A percentile compares a stretch with the other conserved stretches of the same genome.
These are phyloP conservation scores for Sarocladiaceae sp. DNA, from an alignment of 2,329 filamentous ascomycete genomes.

Conservation along the genomic window DNA sequence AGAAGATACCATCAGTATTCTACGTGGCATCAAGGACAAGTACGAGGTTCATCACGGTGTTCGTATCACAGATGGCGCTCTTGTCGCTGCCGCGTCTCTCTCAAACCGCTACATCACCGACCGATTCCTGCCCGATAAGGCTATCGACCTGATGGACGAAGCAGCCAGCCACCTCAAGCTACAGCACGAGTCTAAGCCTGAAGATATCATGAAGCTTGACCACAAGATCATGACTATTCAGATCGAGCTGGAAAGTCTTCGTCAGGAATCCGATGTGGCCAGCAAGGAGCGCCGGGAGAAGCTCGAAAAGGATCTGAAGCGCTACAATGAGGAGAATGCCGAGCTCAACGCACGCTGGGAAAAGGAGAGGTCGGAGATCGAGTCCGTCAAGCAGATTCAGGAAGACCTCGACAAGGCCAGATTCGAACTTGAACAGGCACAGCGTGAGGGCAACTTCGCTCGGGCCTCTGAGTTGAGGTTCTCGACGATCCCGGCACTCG, in stretches of 20 bases:
- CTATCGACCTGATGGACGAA: slow-evolving; percentile 94
- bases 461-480: slow-evolving; percentile 89
- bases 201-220: slow-evolving; percentile 86
- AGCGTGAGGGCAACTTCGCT: slow-evolving; percentile 81
- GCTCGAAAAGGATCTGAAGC: slow-evolving; percentile 69
- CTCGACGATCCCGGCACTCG: slow-evolving; percentile 74
- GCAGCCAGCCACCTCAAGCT: slow-evolving; percentile 83
- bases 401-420: slow-evolving; percentile 81
- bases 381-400: slow-evolving; percentile 79
- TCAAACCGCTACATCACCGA: slow-evolving; percentile 97
- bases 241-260: slow-evolving; percentile 88
- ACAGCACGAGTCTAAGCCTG: slow-evolving; percentile 95
- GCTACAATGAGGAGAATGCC: slow-evolving; percentile 70
- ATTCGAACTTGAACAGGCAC: slow-evolving; percentile 79
- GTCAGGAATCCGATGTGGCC: slow-evolving; percentile 87
- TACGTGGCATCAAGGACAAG: slow-evolving; percentile 93
- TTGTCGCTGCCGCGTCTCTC: slow-evolving; percentile 86
- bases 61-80: slow-evolving; percentile 82
- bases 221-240: slow-evolving; percentile 96
- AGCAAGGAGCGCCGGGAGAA: slow-evolving; percentile 85
- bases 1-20: slow-evolving; percentile 87
- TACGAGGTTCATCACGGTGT: slow-evolving; percentile 98
- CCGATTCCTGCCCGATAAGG: slow-evolving; percentile 92
- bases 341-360: slow-evolving; percentile 81
- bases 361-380: slow-evolving; percentile 78